Conservation (phyloP, 441 rosid species). For the Croton laevigatus region DNA sequence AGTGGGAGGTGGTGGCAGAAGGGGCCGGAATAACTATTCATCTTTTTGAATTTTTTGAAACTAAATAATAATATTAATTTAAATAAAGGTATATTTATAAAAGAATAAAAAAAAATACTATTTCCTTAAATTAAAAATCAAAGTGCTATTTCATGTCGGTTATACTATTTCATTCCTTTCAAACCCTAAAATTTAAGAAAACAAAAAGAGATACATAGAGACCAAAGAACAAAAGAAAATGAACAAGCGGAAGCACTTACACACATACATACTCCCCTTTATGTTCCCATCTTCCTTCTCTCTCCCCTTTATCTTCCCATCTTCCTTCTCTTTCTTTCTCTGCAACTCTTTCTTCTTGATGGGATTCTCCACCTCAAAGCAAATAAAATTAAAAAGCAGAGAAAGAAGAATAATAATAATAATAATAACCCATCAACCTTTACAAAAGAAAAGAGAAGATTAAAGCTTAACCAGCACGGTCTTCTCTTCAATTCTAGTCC, state of each 20-base stretch:
- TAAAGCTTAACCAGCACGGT: constrained; percentile 65
- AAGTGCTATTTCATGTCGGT: no score
- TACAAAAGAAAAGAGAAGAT: constrained; percentile 41
- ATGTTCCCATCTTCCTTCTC: no score
- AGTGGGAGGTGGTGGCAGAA: no score
- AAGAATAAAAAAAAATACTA: no score
- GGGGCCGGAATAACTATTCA: no score
- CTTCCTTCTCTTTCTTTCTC: constrained; percentile 31
- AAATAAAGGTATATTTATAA: no score
- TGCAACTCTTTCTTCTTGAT: constrained; percentile 53
- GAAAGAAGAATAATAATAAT: constrained; percentile 16
- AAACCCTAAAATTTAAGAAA: constrained; percentile 46
- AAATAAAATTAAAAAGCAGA: constrained; percentile 20
- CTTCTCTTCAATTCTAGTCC: constrained; percentile 79
- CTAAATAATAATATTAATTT: no score
- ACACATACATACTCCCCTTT: constrained; percentile 11
- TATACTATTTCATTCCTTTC: constrained; percentile 25
- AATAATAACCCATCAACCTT: constrained; percentile 45
- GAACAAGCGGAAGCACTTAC: constrained; percentile 18
- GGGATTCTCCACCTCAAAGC: constrained; percentile 52
- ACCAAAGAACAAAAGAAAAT: constrained; percentile 31
- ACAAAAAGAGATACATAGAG: constrained; percentile 38
- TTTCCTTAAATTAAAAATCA: no score
- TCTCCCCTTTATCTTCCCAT: constrained; percentile 42
- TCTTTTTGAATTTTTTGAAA: no score